phyloP scores from a whole-genome alignment of 2,329 filamentous ascomycete species.

The Stagonosporopsis chrysanthemi region DNA sequence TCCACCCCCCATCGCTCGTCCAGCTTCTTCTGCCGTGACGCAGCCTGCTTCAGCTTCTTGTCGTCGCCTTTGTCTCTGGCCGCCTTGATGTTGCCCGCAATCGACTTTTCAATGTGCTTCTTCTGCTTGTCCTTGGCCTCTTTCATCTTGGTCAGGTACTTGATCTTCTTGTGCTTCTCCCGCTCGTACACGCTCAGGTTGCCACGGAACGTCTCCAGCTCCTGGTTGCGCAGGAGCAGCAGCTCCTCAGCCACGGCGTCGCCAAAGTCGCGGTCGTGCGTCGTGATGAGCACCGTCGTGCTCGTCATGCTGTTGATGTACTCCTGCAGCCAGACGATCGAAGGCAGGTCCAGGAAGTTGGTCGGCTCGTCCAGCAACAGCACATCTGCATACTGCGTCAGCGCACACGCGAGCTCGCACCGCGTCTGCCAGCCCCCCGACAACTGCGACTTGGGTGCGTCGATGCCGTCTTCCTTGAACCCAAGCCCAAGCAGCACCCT shows the following conservation, averaged over 20 bases:
- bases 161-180: slow-evolving; percentile 70
- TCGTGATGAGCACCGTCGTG: slow-evolving; percentile 77
- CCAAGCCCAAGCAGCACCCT: slow-evolving; percentile 70
- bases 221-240: slow-evolving; percentile 75
- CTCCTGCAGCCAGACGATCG: slow-evolving; percentile 83
- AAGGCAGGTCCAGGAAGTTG: slow-evolving; percentile 83
- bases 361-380: slow-evolving; percentile 87
- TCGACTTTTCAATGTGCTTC: slow-evolving; percentile 80
- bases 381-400: slow-evolving; percentile 78
- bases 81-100: slow-evolving; percentile 75
- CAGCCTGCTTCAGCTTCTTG: slow-evolving; percentile 85
- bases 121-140: slow-evolving; percentile 83
- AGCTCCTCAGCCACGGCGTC: slow-evolving; percentile 78
- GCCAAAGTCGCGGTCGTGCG: slow-evolving; percentile 83
- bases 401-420: slow-evolving; percentile 57
- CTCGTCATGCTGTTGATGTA: slow-evolving; percentile 67
- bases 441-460: slow-evolving; percentile 67
- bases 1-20: slow-evolving; percentile 82
- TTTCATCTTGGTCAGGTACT: slow-evolving; percentile 76
- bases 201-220: slow-evolving; percentile 76
- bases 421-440: slow-evolving; percentile 69
- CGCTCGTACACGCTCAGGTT: slow-evolving; percentile 76
- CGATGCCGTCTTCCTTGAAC: slow-evolving; percentile 69
- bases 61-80: slow-evolving; percentile 81
- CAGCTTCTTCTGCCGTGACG: slow-evolving; percentile 82